Conservation (phyloP, 2,329 filamentous ascomycete species). For the Exutisphaerella laricina region DNA sequence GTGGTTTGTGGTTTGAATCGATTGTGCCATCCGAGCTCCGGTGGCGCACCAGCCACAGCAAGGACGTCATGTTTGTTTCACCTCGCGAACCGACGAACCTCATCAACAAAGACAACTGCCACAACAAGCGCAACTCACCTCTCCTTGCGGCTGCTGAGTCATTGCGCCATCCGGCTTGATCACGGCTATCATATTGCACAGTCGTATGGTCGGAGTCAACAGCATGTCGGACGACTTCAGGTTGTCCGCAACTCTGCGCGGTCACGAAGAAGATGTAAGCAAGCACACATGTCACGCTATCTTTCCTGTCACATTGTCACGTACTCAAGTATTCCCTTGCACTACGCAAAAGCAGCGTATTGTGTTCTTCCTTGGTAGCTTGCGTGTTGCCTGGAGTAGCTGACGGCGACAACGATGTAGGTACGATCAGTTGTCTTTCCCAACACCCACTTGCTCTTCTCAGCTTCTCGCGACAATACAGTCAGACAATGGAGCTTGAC, state of each 20-base stretch:
- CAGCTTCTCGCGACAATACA: constrained; percentile 85
- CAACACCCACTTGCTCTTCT: constrained; percentile 64
- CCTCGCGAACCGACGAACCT: no score
- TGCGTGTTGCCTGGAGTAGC: constrained; percentile 10
- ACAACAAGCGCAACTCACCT: no score
- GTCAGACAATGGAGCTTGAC: constrained; percentile 78
- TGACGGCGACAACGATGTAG: constrained; percentile 44
- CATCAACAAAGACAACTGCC: no score
- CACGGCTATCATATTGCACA: neutral
- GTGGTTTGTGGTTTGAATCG: no score
- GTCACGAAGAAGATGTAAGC: constrained; percentile 89
- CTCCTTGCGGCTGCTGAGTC: constrained; percentile 1
- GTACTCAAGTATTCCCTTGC: neutral
- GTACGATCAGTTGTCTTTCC: constrained; percentile 83
- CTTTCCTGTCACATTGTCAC: neutral
- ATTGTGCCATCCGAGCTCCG: no score
- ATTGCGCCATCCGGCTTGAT: neutral
- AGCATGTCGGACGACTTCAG: constrained; percentile 73
- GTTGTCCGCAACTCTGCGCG: constrained; percentile 81
- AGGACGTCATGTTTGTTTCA: no score
- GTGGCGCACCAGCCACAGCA: no score
- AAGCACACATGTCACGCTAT: constrained; percentile 3
- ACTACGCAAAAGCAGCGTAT: no score
- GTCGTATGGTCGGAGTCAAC: constrained; percentile 1
- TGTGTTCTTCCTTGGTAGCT: neutral